phyloP scores from a whole-genome alignment of 495 filamentous ascomycete genomes.

The Venustampulla echinocandica region DNA sequence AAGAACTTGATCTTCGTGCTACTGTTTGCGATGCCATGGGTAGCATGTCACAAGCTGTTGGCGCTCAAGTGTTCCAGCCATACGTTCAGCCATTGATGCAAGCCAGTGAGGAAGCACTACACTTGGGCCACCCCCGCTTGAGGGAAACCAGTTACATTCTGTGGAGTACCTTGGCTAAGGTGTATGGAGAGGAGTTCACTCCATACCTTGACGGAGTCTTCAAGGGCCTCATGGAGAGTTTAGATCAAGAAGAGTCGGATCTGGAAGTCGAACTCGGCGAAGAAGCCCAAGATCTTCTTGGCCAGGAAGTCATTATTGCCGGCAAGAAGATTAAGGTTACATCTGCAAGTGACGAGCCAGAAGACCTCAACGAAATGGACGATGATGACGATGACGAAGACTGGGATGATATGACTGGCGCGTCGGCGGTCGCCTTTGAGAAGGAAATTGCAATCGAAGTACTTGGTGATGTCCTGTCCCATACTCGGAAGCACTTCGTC shows the following conservation, averaged over 20 bases:
- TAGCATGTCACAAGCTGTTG: constrained; percentile 82
- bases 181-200: constrained; percentile 84
- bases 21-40: constrained; percentile 87
- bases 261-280: constrained; percentile 72
- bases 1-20: constrained; percentile 83
- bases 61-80: constrained; percentile 74
- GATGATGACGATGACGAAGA: constrained; percentile 65
- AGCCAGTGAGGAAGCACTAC: constrained; percentile 82
- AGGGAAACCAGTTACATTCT: constrained; percentile 94
- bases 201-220: constrained; percentile 81
- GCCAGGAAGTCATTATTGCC: constrained; percentile 57
- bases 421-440: constrained; percentile 83
- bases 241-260: constrained; percentile 85
- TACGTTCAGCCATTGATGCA: constrained; percentile 85
- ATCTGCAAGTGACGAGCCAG: constrained; percentile 41
- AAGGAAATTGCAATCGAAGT: constrained; percentile 97
- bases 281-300: constrained; percentile 65
- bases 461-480: constrained; percentile 80
- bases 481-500: constrained; percentile 66
- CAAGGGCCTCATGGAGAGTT: constrained; percentile 71
- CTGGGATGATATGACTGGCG: constrained; percentile 71
- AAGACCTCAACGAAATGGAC: constrained; percentile 49
- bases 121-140: constrained; percentile 81
- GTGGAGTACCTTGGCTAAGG: constrained; percentile 89
- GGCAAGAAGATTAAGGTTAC: constrained; percentile 83